Percentiles rank a stretch among this genome's conserved stretches.
These are phyloP conservation scores for Boletus tomentosulus DNA, from an alignment of 768 basidiomycete genomes.

Conservation along the genomic window DNA sequence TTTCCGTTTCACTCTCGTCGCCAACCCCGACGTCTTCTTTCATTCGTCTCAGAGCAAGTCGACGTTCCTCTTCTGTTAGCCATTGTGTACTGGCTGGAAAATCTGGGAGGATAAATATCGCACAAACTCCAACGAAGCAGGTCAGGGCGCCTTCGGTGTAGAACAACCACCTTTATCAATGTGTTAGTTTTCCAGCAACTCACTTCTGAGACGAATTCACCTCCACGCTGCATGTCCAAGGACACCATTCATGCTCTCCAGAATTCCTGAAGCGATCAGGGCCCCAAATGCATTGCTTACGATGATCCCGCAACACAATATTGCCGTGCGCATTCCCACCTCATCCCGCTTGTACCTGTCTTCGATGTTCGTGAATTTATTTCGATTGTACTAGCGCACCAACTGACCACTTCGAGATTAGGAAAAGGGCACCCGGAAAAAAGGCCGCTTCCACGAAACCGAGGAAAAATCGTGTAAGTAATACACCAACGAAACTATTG, in stretches of 20 bases:
- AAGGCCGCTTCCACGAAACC: slow-evolving; percentile 52
- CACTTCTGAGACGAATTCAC: slow-evolving; percentile 25
- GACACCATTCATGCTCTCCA: slow-evolving; percentile 44
- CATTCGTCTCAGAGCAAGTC: slow-evolving; percentile 56
- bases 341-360: slow-evolving; percentile 44
- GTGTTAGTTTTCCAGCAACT: slow-evolving; percentile 3
- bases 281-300: slow-evolving; percentile 55
- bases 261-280: slow-evolving; percentile 45
- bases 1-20: slow-evolving; percentile 47
- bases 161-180: slow-evolving; percentile 42
- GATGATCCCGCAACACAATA: slow-evolving; percentile 48
- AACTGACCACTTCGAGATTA: slow-evolving; percentile 32
- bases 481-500: slow-evolving; percentile 38
- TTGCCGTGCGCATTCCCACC: slow-evolving; percentile 41
- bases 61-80: slow-evolving; percentile 36
- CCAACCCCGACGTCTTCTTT: slow-evolving; percentile 61
- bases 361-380: slow-evolving; percentile 18
- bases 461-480: slow-evolving; percentile 49
- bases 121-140: slow-evolving; percentile 41
- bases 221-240: slow-evolving; percentile 52
- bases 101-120: slow-evolving; percentile 47
- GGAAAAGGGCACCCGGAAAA: slow-evolving; percentile 41
- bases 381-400: slow-evolving; percentile 28
- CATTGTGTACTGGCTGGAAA: slow-evolving; percentile 38
- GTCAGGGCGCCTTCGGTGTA: slow-evolving; percentile 45